A percentile compares a stretch with the other conserved stretches of the same genome.
phyloP scores from a whole-genome alignment of 1,284 basidiomycete species.

The Taiwanofungus camphoratus region DNA sequence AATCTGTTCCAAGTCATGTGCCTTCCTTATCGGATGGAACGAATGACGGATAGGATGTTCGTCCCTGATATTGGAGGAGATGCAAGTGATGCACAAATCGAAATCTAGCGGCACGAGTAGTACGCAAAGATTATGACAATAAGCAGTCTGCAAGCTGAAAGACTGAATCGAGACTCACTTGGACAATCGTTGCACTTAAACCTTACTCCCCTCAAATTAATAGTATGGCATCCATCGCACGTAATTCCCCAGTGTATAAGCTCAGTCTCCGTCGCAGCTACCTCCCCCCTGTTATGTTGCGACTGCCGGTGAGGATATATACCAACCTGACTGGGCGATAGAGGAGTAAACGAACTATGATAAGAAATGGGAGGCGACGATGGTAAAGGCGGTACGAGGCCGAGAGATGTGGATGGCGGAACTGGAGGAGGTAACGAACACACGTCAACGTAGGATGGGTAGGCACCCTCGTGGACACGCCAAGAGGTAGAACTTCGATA shows the following conservation, averaged over 20 bases:
- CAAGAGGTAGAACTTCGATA: too few relatives aligned
- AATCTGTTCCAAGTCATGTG: slow-evolving; percentile 39
- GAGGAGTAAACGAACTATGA: too few relatives aligned
- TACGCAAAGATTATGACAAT: too few relatives aligned
- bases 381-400: too few relatives aligned
- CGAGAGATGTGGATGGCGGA: too few relatives aligned
- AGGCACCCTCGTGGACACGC: too few relatives aligned
- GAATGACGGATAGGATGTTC: slow-evolving; percentile 37
- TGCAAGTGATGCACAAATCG: slow-evolving; percentile 62
- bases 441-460: too few relatives aligned
- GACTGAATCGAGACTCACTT: slow-evolving; percentile 35
- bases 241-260: not conserved
- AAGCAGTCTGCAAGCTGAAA: too few relatives aligned
- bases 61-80: slow-evolving; percentile 20
- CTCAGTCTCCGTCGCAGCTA: not conserved
- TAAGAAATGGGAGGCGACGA: too few relatives aligned
- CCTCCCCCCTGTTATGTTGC: not conserved
- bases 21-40: slow-evolving; percentile 59
- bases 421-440: too few relatives aligned
- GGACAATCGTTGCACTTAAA: slow-evolving; percentile 71
- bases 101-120: slow-evolving; percentile 29
- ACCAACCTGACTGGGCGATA: too few relatives aligned
- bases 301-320: too few relatives aligned
- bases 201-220: slow-evolving; percentile 50
- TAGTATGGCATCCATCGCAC: slow-evolving; percentile 43